These are phyloP conservation scores for Holtermannia corniformis DNA, from an alignment of 768 basidiomycete species.

Conservation along the genomic window DNA sequence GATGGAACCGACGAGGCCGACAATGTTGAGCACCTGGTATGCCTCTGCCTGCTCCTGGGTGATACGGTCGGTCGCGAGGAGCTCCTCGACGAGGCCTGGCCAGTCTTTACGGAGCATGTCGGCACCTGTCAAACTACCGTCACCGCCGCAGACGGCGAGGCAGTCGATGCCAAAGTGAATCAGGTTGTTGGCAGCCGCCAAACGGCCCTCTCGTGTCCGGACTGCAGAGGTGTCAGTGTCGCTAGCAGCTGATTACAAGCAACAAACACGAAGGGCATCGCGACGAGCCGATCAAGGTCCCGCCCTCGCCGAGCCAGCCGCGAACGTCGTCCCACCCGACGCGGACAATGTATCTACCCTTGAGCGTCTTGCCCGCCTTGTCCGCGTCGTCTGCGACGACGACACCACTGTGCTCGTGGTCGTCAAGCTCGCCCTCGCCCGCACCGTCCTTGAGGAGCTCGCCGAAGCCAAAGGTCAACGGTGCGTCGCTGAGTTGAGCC, in stretches of 20 bases:
- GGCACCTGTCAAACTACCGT: constrained; percentile 92
- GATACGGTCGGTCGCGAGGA: constrained; percentile 61
- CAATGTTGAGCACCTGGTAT: constrained; percentile 81
- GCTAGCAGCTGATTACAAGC: not conserved
- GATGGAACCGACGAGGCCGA: constrained; percentile 97
- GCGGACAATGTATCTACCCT: constrained; percentile 82
- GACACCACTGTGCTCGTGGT: constrained; percentile 3
- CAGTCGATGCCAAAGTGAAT: constrained; percentile 97
- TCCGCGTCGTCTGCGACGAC: constrained; percentile 46
- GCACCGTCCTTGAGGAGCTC: constrained; percentile 50
- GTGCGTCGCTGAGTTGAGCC: constrained; percentile 20
- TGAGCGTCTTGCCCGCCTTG: constrained; percentile 50
- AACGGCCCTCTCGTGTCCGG: constrained; percentile 75
- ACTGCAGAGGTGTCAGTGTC: constrained; percentile 46
- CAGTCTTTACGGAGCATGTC: constrained; percentile 90
- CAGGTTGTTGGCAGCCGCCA: constrained; percentile 79
- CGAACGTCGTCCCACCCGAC: constrained; percentile 98
- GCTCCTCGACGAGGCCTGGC: constrained; percentile 67
- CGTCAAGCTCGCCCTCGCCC: constrained; percentile 51
- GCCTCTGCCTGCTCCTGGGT: constrained; percentile 58
- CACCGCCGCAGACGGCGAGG: constrained; percentile 92
- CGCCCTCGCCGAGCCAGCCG: constrained; percentile 75
- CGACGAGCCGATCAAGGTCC: constrained; percentile 40
- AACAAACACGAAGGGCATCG: constrained; percentile 36
- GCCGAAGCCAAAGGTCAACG: constrained; percentile 42